A percentile compares a stretch with the other conserved stretches of the same genome.
Evolutionary conservation across 169 alveolate genomes (phyloP).

Genomic region (Plasmodium vivax): DNA sequence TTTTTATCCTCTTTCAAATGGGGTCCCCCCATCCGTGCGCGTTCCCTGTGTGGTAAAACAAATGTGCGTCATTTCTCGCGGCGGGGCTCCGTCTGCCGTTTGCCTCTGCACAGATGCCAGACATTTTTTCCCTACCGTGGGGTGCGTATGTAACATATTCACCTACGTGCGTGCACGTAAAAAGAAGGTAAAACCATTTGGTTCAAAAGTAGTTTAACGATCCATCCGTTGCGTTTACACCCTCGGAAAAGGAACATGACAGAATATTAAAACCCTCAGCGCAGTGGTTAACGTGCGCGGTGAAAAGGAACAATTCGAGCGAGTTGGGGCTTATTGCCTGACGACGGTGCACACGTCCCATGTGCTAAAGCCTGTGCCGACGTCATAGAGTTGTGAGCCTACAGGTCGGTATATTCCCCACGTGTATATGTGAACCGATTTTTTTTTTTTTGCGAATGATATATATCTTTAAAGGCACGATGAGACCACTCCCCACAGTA

Average conservation of each 20-base stretch:
- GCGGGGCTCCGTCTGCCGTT: neutral
- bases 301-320: neutral
- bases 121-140: neutral
- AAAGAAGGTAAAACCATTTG: neutral
- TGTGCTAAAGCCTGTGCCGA: neutral
- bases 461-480: neutral
- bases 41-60: neutral
- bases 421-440: neutral
- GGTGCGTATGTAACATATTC: neutral
- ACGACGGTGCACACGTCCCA: neutral
- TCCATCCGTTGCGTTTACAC: neutral
- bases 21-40: neutral
- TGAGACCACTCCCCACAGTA: neutral
- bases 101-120: neutral
- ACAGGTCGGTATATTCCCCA: neutral
- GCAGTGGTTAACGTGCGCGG: neutral
- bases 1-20: neutral
- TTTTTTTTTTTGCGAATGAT: neutral
- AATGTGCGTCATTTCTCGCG: neutral
- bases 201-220: neutral
- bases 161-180: neutral
- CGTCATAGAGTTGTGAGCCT: neutral
- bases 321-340: neutral
- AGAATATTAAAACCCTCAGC: neutral
- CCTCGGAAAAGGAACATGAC: neutral